Evolutionary conservation across 225 moss, liverwort and hornwort species (phyloP), one percentile per base, ranked within the genome.

Genomic region (Lunularia cruciata): DNA sequence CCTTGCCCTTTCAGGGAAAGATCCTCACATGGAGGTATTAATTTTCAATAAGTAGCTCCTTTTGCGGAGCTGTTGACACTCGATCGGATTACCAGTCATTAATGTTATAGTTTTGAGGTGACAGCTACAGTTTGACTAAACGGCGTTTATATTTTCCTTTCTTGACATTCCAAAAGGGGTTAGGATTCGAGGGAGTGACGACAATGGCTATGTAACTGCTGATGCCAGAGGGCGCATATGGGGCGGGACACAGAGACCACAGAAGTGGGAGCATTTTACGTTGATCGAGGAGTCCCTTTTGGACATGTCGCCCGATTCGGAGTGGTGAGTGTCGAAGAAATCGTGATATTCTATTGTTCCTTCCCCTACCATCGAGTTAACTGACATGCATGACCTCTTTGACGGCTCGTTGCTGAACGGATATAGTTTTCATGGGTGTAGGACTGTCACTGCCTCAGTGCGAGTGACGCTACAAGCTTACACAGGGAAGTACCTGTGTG

Each of bases 381-480:
- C 25, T 15, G 3, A 42, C 5, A 18, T 30, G 25, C 1, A 61
- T 23, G 20, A 35, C 8, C 15, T 8, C 20, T 28, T 19, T 45
- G 25, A 12, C 69, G 6, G 11, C 39, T 23, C 4, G 7, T 31
- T 31, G 20, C 47, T 65, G 32, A 67, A 67, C 3, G 36, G 28
- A 18, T 19, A 3, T 52, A 11, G 10, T 60, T 16, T 30, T 28
- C 26, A 15, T 23, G 43, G 48, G 28, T 75, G 74, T 27, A 75
- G 67, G 74, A 51, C 57, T 38, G 22, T 68, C 33, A 31, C 54
- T 47, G 74, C 57, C 33, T 35, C 74, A 25, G 74, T 75, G 6
- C 74, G 74, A 40, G 74, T 75, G 15, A 75, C 74, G 36, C 67
- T 75, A 23, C 66, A 67, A 68, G 74, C 74, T 25, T 45, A 75